Base-by-base conservation (phyloP, 2,329 filamentous ascomycete species). In the Talaromyces amestolkiae region DNA sequence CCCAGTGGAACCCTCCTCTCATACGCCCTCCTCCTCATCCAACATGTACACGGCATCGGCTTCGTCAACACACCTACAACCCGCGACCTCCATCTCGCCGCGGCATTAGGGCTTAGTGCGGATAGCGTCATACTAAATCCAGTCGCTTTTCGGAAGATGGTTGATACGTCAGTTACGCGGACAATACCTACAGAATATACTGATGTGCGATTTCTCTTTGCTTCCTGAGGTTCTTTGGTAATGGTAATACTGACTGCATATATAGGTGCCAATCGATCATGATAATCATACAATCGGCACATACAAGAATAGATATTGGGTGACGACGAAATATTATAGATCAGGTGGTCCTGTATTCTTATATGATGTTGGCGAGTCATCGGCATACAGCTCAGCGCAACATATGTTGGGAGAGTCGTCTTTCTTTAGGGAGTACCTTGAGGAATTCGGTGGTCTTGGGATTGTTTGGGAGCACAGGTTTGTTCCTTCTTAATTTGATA, bases 231-330 rank as follows among this genome's bases (percentile, higher is more conserved):
- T 7, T 24, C 4, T 24, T 15, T 47, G 11, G 37, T 17, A 43
- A 8, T 19, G n/a, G 7, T 3, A 24, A 51, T 49, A 31, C 15
- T 37, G 45, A 31, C 45, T 58, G 53, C 31, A 8, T 27, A 31
- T 17, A 65, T 22, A 75, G 76, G 69, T 77, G 13, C 75, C 73
- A 6, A 73, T 76, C 59, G 74, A 77, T 58, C 75, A 77, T 56
- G 66, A 70, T 7, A 66, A 75, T 59, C 58, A 67, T 9, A 71
- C 77, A 13, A 78, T 80, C 65, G 81, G 76, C 19, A 86, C 83
- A 1, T 86, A 86, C 71, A 78, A 78, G 59, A 84, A 86, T 72
- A 79, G 83, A 56, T 87, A 84, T 71, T 85, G 83, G 70, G 83
- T 85, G 54, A 84, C 84, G 67, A 76, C 78, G 5, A 79, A 80